A percentile compares a stretch with the other conserved stretches of the same genome.
phyloP scores from a whole-genome alignment of 2,329 filamentous ascomycete genomes.

The Colletotrichum chrysophilum region DNA sequence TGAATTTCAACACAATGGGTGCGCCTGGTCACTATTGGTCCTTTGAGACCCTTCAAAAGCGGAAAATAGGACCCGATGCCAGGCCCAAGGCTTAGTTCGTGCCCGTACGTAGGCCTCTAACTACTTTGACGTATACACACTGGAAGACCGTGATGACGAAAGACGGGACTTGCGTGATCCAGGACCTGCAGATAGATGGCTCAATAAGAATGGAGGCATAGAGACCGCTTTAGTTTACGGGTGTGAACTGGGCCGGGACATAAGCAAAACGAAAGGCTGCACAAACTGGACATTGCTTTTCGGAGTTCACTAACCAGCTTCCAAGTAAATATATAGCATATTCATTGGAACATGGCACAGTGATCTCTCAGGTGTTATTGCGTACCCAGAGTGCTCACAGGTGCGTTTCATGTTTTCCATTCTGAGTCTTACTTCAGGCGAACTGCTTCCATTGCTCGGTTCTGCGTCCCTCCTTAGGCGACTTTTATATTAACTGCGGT shows the following conservation, averaged over 20 bases:
- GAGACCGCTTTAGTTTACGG: neutral
- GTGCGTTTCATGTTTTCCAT: too few relatives aligned
- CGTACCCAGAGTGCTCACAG: neutral
- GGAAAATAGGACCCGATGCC: neutral
- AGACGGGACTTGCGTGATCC: neutral
- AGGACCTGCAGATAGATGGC: neutral
- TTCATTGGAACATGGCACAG: neutral
- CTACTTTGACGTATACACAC: neutral
- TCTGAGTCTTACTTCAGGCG: neutral
- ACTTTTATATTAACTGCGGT: neutral
- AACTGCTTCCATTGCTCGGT: fast-evolving
- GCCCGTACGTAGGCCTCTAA: too few relatives aligned
- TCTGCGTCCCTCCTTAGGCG: neutral
- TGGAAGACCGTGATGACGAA: neutral
- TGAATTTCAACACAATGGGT: neutral
- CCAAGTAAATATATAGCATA: neutral
- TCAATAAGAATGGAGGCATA: neutral
- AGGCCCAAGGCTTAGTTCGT: too few relatives aligned
- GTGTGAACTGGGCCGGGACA: neutral
- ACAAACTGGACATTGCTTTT: neutral
- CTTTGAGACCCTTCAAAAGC: neutral
- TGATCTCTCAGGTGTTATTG: fast-evolving
- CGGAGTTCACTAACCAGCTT: neutral
- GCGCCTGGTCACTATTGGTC: neutral
- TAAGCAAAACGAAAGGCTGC: too few relatives aligned